Percentiles rank a stretch among this genome's conserved stretches.
These are phyloP conservation scores for Chalciporus sphaerocephalus DNA, from an alignment of 768 basidiomycete genomes.

Conservation along the genomic window DNA sequence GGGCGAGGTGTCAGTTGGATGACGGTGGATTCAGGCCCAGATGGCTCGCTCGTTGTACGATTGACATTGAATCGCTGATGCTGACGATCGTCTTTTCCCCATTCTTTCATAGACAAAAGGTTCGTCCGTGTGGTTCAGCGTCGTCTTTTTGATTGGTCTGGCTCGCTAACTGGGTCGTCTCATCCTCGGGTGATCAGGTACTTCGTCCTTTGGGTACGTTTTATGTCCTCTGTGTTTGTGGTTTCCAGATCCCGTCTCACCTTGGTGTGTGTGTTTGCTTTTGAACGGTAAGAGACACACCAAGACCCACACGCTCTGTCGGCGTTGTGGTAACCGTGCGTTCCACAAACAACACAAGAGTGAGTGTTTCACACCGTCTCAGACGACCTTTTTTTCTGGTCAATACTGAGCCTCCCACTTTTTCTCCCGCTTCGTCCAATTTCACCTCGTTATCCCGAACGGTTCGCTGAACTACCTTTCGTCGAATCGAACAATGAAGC, in stretches of 20 bases:
- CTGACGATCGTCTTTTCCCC: slow-evolving; percentile 25
- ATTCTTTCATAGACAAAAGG: slow-evolving; percentile 71
- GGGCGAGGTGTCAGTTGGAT: slow-evolving; percentile 28
- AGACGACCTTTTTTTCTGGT: too few species aligned
- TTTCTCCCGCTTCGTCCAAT: too few species aligned
- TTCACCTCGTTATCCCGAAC: too few species aligned
- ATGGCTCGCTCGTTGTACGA: background rate
- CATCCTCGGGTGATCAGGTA: slow-evolving; percentile 55
- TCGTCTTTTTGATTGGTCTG: background rate
- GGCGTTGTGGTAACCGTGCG: slow-evolving; percentile 91
- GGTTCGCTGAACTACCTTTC: background rate
- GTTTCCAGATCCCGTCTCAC: background rate
- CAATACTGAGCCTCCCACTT: too few species aligned
- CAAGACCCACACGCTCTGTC: slow-evolving; percentile 95
- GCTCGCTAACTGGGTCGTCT: slow-evolving; percentile 12
- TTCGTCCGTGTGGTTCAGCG: slow-evolving; percentile 35
- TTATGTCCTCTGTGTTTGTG: background rate
- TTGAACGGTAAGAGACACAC: slow-evolving; percentile 86
- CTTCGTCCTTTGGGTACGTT: slow-evolving; percentile 91
- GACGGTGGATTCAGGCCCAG: slow-evolving; percentile 20
- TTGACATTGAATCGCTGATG: background rate
- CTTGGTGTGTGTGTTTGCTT: background rate
- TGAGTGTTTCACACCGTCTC: slow-evolving; percentile 38
- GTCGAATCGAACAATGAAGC: slow-evolving; percentile 42
- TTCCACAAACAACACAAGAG: slow-evolving; percentile 99